Conservation (phyloP, 1,139 yeast genomes). For the Candida glucosophila region DNA sequence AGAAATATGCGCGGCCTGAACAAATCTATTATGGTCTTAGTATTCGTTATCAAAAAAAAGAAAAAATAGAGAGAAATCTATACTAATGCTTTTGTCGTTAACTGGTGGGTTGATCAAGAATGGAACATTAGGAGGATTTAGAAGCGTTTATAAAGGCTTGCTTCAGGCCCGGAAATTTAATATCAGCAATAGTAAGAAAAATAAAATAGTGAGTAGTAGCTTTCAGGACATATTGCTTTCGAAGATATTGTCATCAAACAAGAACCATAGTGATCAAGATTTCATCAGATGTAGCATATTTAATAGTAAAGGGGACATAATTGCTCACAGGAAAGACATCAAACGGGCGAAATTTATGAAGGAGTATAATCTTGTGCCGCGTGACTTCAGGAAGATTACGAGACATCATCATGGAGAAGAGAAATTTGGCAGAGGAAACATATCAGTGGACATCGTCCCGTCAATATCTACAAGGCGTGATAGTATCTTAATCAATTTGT, state of each 20-base stretch:
- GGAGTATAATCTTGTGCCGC: conserved; percentile 24
- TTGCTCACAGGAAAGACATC: conserved; percentile 32
- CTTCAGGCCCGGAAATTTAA: too few species aligned
- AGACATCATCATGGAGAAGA: conserved; percentile 12
- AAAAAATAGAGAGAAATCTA: too few species aligned
- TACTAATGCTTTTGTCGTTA: too few species aligned
- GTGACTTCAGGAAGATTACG: conserved; percentile 35
- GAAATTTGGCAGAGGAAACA: conserved; percentile 5
- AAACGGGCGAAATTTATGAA: conserved; percentile 29
- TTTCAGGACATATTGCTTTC: conserved; percentile 15
- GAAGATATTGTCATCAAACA: conserved; percentile 14
- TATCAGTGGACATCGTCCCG: conserved; percentile 34
- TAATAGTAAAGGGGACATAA: conserved; percentile 26
- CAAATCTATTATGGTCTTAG: too few species aligned
- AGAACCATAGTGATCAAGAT: conserved; percentile 15
- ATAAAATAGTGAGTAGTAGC: too few species aligned
- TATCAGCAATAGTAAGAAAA: too few species aligned
- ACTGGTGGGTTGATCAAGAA: too few species aligned
- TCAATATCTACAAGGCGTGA: conserved; percentile 29
- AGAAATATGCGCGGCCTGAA: too few species aligned
- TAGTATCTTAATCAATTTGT: conserved; percentile 29
- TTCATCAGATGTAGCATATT: conserved; percentile 53
- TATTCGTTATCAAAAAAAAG: too few species aligned
- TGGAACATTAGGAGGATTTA: too few species aligned
- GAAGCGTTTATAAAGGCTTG: too few species aligned